Conservation (phyloP, 805 yeast species). For the Ogataea wickerhamii region DNA sequence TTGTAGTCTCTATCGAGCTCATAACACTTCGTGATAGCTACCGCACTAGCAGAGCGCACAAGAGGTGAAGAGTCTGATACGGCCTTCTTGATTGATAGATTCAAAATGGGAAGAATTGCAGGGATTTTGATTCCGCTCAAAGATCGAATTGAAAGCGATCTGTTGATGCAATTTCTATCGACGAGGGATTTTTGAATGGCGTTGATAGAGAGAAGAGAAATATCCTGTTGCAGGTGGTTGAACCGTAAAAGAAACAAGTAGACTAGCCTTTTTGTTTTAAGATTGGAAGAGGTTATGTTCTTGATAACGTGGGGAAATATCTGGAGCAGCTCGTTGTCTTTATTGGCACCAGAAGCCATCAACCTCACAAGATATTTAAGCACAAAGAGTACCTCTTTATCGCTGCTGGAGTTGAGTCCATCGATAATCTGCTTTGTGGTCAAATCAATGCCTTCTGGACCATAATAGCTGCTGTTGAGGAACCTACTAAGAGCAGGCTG, state of each 20-base stretch:
- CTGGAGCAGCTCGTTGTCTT: constrained; percentile 39
- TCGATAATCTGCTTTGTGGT: constrained; percentile 64
- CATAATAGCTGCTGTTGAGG: constrained; percentile 22
- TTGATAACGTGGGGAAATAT: constrained; percentile 86
- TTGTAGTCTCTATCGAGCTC: constrained; percentile 30
- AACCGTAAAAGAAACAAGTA: constrained; percentile 68
- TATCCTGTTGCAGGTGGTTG: constrained; percentile 82
- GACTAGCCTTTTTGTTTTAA: constrained; percentile 70
- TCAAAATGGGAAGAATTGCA: constrained; percentile 74
- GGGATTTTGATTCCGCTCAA: constrained; percentile 80
- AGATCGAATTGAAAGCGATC: constrained; percentile 74
- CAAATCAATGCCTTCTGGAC: constrained; percentile 24
- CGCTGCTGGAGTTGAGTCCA: constrained; percentile 63
- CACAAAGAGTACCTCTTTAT: constrained; percentile 59
- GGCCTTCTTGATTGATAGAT: constrained; percentile 67
- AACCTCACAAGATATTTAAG: constrained; percentile 51
- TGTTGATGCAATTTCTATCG: constrained; percentile 62
- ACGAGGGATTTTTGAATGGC: constrained; percentile 81
- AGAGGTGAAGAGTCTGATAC: constrained; percentile 66
- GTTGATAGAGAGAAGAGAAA: constrained; percentile 85
- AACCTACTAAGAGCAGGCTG: constrained; percentile 19
- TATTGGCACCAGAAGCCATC: constrained; percentile 30
- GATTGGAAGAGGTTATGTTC: constrained; percentile 66
- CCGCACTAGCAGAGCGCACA: constrained; percentile 78
- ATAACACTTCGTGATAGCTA: constrained; percentile 62